Evolutionary conservation across 176 grass and related monocot species (phyloP), one percentile per base, ranked within the genome.

Genomic region (Zea mays): DNA sequence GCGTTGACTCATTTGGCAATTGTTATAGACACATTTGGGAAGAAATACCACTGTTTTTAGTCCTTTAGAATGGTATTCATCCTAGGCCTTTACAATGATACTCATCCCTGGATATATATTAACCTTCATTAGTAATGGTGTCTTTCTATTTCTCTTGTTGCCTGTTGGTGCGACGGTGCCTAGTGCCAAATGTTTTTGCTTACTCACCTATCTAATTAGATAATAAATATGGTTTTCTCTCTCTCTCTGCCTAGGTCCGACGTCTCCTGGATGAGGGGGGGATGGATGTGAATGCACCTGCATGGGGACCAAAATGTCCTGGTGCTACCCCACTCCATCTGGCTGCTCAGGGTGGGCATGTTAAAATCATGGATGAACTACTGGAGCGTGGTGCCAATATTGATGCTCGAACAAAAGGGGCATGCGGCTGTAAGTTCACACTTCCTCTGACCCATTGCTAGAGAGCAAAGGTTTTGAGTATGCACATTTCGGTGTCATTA

Each of bases 341-440:
- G 5, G 96, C 96, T 78, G 91, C 96, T 64, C 96, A 92, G 85
- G 96, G 96, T 21, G 96, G 96, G 4, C 89, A 99, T 72, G 69
- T 99, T 36, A 99, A 78, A 70, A 71, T 95, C 60, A 99, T 99
- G 92, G 92, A 99, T 72, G 96, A 99, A 71, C 72, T 99, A 45
- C 83, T 99, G 10, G 92, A 99, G 37, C 89, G 92, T 36, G 96
- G 96, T 80, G 96, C 96, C 62, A 84, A 99, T 80, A 99, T 99
- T 59, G 96, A 99, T 70, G 96, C 96, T 73, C 81, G 92, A 75
- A 99, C 96, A 35, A 95, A 99, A 86, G 91, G 91, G 44, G 89
- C 96, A 55, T 99, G 96, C 13, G 96, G 96, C 74, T 99, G 96
- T 99, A 99, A 90, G 91, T 86, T 71, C 14, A 35, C n/a, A 37